Conservation (phyloP, 83 land plant genomes). For the Larix sibirica region DNA sequence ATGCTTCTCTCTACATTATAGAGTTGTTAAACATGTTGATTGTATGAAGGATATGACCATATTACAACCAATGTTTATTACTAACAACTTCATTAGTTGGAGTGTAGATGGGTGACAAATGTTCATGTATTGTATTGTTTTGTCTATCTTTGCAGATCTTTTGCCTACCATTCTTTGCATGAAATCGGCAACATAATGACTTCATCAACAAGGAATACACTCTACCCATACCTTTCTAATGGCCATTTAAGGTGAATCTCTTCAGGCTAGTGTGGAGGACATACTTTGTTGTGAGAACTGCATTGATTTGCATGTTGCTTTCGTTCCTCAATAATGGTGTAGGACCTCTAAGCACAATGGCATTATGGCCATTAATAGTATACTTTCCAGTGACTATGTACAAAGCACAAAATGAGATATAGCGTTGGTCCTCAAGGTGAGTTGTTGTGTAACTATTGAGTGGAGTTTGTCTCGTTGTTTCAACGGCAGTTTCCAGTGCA, state of each 20-base stretch:
- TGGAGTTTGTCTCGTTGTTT: conserved; percentile 51
- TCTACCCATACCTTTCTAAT: conserved; percentile 19
- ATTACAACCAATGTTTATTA: too few species aligned
- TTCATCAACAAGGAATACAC: conserved; percentile 39
- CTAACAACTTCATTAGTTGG: too few species aligned
- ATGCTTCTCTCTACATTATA: too few species aligned
- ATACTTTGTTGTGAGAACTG: conserved; percentile 54
- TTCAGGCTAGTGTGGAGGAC: conserved; percentile 54
- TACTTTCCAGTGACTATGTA: conserved; percentile 75
- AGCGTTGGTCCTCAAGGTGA: conserved; percentile 63
- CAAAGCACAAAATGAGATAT: conserved; percentile 47
- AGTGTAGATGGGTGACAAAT: too few species aligned
- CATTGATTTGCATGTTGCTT: conserved; percentile 65
- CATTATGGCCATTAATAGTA: conserved; percentile 73
- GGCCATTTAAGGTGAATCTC: too few species aligned
- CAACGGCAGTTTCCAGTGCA: conserved; percentile 63
- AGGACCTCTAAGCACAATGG: conserved; percentile 54
- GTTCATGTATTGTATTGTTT: too few species aligned
- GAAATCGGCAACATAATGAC: conserved; percentile 21
- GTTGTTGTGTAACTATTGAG: conserved; percentile 57
- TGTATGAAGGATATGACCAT: too few species aligned
- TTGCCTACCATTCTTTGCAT: conserved; percentile 37
- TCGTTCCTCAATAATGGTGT: conserved; percentile 76
- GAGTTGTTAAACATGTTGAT: too few species aligned
- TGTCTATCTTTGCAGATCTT: conserved; percentile 26